These are phyloP conservation scores for Tetraselmis chui DNA, from an alignment of 139 green algal species.

Conservation along the genomic window DNA sequence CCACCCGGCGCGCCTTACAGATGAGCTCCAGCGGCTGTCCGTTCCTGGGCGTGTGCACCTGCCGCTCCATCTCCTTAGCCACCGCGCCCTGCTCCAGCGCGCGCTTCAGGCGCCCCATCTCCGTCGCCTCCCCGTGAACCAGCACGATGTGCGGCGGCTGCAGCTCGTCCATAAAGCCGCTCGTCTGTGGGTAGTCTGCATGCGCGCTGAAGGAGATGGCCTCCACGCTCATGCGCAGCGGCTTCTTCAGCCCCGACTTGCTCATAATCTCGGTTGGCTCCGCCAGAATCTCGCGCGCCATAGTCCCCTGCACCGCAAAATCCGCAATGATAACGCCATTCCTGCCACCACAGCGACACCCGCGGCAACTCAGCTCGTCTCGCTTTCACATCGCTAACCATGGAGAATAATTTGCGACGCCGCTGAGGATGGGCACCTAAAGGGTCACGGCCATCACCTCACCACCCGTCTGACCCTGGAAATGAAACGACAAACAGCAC, in stretches of 20 bases:
- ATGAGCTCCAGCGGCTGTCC: conserved; percentile 36
- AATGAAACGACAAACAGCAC: too few species aligned
- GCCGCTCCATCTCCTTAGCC: conserved; percentile 31
- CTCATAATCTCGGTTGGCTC: conserved; percentile 69
- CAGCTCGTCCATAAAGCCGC: conserved; percentile 79
- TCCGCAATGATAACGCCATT: conserved; percentile 95
- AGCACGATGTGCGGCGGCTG: conserved; percentile 84
- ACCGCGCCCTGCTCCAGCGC: conserved; percentile 58
- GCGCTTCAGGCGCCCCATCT: conserved; percentile 71
- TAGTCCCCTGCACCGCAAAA: conserved; percentile 93
- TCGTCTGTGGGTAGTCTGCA: conserved; percentile 95
- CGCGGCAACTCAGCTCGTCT: too few species aligned
- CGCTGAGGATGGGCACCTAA: too few species aligned
- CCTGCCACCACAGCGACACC: background rate
- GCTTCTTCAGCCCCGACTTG: conserved; percentile 62
- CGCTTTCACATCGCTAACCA: too few species aligned
- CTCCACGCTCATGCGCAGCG: conserved; percentile 78
- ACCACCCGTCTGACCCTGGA: too few species aligned
- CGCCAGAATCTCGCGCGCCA: conserved; percentile 87
- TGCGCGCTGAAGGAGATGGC: conserved; percentile 96
- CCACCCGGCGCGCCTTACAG: conserved; percentile 22
- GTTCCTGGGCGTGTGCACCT: conserved; percentile 55
- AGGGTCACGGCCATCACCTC: too few species aligned
- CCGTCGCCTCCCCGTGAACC: conserved; percentile 89
- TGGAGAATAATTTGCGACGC: too few species aligned